A percentile compares a stretch with the other conserved stretches of the same genome.
These are phyloP conservation scores for Bipolaris oryzae DNA, from an alignment of 2,329 filamentous ascomycete genomes.

Conservation along the genomic window DNA sequence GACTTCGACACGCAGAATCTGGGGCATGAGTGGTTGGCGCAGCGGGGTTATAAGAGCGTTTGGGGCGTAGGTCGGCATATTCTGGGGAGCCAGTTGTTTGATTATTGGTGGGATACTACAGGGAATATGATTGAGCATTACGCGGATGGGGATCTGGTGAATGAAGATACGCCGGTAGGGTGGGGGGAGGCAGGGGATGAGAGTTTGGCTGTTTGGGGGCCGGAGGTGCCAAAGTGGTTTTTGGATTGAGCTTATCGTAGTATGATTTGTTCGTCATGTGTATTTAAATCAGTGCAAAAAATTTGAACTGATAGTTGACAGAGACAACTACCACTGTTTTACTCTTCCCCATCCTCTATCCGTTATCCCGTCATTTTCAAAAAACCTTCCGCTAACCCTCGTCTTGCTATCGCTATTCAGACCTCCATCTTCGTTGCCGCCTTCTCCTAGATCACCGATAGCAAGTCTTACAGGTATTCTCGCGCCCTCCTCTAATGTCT, in stretches of 20 bases:
- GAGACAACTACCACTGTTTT: conserved; percentile 14
- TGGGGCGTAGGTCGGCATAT: conserved; percentile 76
- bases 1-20: conserved; percentile 72
- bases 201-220: conserved; percentile 52
- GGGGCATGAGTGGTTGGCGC: conserved; percentile 70
- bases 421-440: conserved; percentile 11
- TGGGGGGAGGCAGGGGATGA: conserved; percentile 51
- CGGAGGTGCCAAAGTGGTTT: conserved; percentile 49
- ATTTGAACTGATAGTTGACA: background rate
- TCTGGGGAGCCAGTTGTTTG: conserved; percentile 73
- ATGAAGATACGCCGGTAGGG: conserved; percentile 59
- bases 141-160: conserved; percentile 71
- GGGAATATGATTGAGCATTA: conserved; percentile 73
- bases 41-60: conserved; percentile 67
- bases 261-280: too few relatives aligned
- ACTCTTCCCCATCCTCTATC: conserved; percentile 18
- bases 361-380: conserved; percentile 20
- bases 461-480: conserved; percentile 20
- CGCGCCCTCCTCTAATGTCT: conserved; percentile 26
- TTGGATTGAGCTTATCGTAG: conserved; percentile 27
- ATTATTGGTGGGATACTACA: conserved; percentile 72
- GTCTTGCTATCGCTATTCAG: conserved; percentile 2
- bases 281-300: too few relatives aligned
- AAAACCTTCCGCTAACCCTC: conserved; percentile 22
- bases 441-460: conserved; percentile 21